A percentile compares a stretch with the other conserved stretches of the same genome.
These are phyloP conservation scores for Clitopilus hobsonii DNA, from an alignment of 768 basidiomycete genomes.

Conservation along the genomic window DNA sequence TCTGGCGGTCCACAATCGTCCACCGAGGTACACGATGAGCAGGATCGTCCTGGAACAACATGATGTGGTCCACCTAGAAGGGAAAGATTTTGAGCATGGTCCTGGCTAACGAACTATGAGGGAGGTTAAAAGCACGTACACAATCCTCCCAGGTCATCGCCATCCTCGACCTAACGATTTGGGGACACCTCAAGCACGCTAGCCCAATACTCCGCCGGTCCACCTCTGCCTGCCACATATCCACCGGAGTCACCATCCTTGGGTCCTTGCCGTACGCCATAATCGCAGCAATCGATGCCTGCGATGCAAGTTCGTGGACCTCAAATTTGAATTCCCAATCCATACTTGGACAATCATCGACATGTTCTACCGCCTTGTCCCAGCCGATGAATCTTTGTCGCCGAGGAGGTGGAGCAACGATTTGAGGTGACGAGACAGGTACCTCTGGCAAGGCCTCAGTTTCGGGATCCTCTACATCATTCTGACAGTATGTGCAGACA, in stretches of 20 bases:
- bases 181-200: neutral
- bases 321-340: neutral
- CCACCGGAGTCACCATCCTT: neutral
- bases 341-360: too few species aligned
- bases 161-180: neutral
- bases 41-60: neutral
- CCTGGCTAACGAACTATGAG: neutral
- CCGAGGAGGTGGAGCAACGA: too few species aligned
- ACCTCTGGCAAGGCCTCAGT: too few species aligned
- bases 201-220: neutral
- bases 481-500: too few species aligned
- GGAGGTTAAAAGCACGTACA: neutral
- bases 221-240: neutral
- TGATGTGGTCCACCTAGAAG: neutral
- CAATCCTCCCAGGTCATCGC: neutral
- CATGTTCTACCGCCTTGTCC: too few species aligned
- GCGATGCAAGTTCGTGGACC: neutral
- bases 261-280: neutral
- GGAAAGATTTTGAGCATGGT: neutral
- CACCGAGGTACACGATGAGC: neutral
- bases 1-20: too few species aligned
- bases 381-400: too few species aligned
- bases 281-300: neutral
- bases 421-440: too few species aligned
- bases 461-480: too few species aligned